Evolutionary conservation across 495 filamentous ascomycete species (phyloP), one percentile per base, ranked within the genome.

Genomic region (Aspergillus asperescens): DNA sequence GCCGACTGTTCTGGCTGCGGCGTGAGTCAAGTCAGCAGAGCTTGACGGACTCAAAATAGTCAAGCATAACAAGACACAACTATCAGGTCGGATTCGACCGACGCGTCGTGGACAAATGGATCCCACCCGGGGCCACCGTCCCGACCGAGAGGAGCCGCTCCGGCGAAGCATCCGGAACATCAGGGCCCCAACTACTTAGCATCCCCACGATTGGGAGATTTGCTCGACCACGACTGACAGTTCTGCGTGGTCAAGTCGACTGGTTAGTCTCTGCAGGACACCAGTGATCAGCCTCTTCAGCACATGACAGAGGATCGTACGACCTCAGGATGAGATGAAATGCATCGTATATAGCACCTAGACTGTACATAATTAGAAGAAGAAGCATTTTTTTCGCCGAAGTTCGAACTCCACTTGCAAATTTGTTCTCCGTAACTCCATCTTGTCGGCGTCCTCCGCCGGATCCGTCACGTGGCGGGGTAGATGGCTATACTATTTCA

Each of bases 1-100:
- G 22, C 68, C 71, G 13, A 63, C 62, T 29, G 66, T 73, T 2
- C 50, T 63, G 25, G 65, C 68, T 10, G 63, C 58, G n/a, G 70
- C 69, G 29, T 74, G 68, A 69, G 10, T 1, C 7, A 8, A 24
- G 10, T 19, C 9, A 19, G n/a, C n/a, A 19, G 28, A 18, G 28
- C 29, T 47, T 35, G 44, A 31, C 44, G 13, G 12, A 8, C 10
- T 42, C 8, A 4, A n/a, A 22, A 9, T 18, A 25, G 32, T 28
- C 24, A 28, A 15, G n/a, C 7, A 43, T 7, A n/a, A n/a, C n/a
- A n/a, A 1, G 8, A 28, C 18, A 43, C 13, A 7, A 1, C 24
- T 10, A 16, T 23, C 10, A 40, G 39, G 27, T 42, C 39, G 22
- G 2, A 15, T 13, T 7, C 19, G 37, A 40, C 22, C 37, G 7